phyloP scores from a whole-genome alignment of 2,329 filamentous ascomycete species.

The Alternaria consortialis region DNA sequence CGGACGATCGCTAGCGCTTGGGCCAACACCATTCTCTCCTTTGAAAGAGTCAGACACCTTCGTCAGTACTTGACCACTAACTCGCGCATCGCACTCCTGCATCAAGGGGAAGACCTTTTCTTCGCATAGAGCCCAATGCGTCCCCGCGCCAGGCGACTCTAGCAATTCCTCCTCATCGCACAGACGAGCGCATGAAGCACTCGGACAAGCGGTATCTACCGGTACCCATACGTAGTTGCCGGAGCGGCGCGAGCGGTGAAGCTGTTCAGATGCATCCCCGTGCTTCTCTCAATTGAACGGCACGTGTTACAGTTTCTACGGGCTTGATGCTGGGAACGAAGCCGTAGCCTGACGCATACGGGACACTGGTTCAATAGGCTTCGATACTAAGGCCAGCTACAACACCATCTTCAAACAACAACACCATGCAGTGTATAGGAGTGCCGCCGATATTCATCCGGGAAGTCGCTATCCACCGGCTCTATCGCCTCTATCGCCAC shows the following conservation, averaged over 20 bases:
- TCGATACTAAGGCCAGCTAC: constrained; percentile 16
- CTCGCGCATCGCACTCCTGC: neutral
- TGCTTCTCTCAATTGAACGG: constrained; percentile 3
- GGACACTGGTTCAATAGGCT: constrained; percentile 20
- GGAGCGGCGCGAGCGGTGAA: constrained; percentile 8
- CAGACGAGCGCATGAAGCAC: constrained; percentile 9
- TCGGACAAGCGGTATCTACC: constrained; percentile 4
- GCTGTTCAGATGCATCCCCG: neutral
- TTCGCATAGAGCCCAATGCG: neutral
- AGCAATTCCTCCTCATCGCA: constrained; percentile 1
- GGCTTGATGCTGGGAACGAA: constrained; percentile 21
- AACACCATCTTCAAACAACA: constrained; percentile 14
- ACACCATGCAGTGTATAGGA: constrained; percentile 14
- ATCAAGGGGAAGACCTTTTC: neutral
- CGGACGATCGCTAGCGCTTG: constrained; percentile 16
- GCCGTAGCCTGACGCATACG: constrained; percentile 18
- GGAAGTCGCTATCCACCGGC: neutral
- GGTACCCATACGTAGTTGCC: constrained; percentile 2
- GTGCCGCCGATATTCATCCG: constrained; percentile 2
- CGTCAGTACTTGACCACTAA: neutral
- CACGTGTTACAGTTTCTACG: constrained; percentile 9
- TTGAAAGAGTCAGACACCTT: neutral
- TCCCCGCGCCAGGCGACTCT: neutral
- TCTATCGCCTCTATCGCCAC: neutral
- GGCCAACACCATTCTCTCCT: constrained; percentile 3